Conservation (phyloP, 768 basidiomycete species). For the Calocera cornea region DNA sequence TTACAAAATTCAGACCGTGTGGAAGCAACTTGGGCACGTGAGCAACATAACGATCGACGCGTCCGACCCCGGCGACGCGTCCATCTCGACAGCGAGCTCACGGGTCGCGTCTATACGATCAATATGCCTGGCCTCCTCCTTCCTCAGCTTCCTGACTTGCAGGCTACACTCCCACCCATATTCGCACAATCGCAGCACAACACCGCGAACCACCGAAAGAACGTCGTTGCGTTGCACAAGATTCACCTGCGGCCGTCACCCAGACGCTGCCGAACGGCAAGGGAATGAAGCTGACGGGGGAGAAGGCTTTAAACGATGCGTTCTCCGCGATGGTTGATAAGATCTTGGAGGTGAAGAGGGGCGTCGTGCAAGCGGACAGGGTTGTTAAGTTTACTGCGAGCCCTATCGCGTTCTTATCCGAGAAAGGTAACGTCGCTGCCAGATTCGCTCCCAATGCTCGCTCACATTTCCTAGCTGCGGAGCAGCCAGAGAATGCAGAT, state of each 20-base stretch:
- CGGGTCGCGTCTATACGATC: not conserved
- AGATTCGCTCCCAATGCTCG: not conserved
- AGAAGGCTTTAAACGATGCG: constrained; percentile 55
- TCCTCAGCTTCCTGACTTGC: not conserved
- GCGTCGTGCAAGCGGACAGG: constrained; percentile 56
- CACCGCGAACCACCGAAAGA: constrained; percentile 76
- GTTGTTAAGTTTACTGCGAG: constrained; percentile 69
- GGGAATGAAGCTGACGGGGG: constrained; percentile 51
- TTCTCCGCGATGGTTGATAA: constrained; percentile 48
- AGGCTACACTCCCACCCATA: constrained; percentile 39
- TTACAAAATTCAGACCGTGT: no score
- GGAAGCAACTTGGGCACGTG: not conserved
- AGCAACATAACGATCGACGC: not conserved
- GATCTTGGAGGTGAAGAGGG: constrained; percentile 66
- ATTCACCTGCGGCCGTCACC: constrained; percentile 47
- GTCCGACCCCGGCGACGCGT: not conserved
- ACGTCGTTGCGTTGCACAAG: constrained; percentile 68
- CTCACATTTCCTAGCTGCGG: constrained; percentile 21
- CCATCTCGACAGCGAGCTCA: constrained; percentile 5
- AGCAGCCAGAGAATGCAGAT: constrained; percentile 29
- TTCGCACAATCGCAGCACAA: constrained; percentile 69
- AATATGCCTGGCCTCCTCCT: not conserved
- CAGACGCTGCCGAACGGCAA: constrained; percentile 38
- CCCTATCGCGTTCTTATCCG: constrained; percentile 61
- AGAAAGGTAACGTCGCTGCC: constrained; percentile 60